Percentiles rank a stretch among this genome's conserved stretches.
phyloP scores from a whole-genome alignment of 257 asterid genomes.

The Nicotiana obtusifolia region DNA sequence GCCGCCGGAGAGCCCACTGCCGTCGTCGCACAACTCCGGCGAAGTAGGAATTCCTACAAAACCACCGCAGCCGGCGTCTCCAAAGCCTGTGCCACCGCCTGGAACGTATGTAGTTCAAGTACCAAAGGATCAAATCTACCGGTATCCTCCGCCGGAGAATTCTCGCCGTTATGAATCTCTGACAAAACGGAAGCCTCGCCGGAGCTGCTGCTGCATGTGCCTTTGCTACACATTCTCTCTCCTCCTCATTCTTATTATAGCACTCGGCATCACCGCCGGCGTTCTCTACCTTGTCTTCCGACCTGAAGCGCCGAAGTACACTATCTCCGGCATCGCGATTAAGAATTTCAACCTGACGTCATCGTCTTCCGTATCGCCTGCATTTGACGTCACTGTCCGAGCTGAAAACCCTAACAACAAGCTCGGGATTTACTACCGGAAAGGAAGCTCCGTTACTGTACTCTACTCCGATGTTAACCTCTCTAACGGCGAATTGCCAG shows the following conservation, averaged over 20 bases:
- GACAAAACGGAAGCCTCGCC: conserved; percentile 25
- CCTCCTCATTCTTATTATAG: conserved; percentile 33
- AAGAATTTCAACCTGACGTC: conserved; percentile 54
- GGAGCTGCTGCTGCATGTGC: conserved; percentile 51
- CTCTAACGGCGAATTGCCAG: conserved; percentile 54
- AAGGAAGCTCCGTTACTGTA: conserved; percentile 39
- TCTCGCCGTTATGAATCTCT: conserved; percentile 29
- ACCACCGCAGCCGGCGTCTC: not conserved
- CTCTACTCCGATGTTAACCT: conserved; percentile 36
- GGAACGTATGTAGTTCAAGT: conserved; percentile 34
- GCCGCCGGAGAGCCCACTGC: not conserved
- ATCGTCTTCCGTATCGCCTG: conserved; percentile 44
- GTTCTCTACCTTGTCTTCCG: conserved; percentile 63
- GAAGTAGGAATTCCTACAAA: not conserved
- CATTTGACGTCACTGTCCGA: conserved; percentile 54
- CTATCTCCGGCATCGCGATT: conserved; percentile 36
- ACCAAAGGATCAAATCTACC: conserved; percentile 36
- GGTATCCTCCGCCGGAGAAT: conserved; percentile 35
- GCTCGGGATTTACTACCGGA: conserved; percentile 54
- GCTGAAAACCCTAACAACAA: conserved; percentile 67
- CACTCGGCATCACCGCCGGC: conserved; percentile 59
- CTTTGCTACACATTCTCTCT: conserved; percentile 44
- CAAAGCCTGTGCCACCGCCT: conserved; percentile 12
- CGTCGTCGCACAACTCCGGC: conserved; percentile 6
- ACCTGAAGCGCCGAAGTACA: conserved; percentile 56